Base-by-base conservation (phyloP, 352 stramenopile genomes). In the Phytophthora europaea region DNA sequence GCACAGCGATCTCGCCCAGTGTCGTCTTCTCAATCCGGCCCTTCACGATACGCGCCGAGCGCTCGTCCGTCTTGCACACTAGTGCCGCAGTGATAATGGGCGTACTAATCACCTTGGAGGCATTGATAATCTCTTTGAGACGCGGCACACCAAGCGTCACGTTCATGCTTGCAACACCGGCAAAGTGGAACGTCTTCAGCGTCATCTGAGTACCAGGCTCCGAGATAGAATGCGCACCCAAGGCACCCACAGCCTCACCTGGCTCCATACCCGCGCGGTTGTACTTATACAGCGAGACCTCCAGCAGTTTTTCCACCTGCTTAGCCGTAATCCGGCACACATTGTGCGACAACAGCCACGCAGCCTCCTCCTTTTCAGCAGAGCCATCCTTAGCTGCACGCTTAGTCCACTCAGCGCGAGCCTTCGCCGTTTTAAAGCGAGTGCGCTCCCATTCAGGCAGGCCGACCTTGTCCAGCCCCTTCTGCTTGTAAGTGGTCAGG, bases 151-250 rank as follows among this genome's bases (percentile, higher is more conserved):
- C 98, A 7, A 99, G 90, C 28, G 98, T 99, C 45, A 99, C 98
- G 85, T 99, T 99, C 98, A 99, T 99, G 63, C 94, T 99, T 26
- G 98, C 99, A 53, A 99, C 98, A 79, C 98, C 98, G 43, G 98
- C 98, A 89, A 99, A 99, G 85, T 99, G 98, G 78, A 99, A 99
- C 23, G 98, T 99, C 80, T 99, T 99, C 9, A 99, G 81, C 52
- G 96, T 99, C 96, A 99, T 99, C 79, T 99, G 96, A 13, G 92
- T 98, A 79, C 88, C 94, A 7, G 94, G 96, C 70, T 99, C 98
- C 33, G 94, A 98, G 65, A 99, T 99, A 61, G 90, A 98, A 79
- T 99, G 98, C 22, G 98, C 98, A 43, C 94, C 98, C 36, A 99
- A 97, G 15, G 98, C 98, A 55, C 98, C 98, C 7, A 99, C 97